Conservation (phyloP, 2,329 filamentous ascomycete genomes). For the Fusarium sp. region DNA sequence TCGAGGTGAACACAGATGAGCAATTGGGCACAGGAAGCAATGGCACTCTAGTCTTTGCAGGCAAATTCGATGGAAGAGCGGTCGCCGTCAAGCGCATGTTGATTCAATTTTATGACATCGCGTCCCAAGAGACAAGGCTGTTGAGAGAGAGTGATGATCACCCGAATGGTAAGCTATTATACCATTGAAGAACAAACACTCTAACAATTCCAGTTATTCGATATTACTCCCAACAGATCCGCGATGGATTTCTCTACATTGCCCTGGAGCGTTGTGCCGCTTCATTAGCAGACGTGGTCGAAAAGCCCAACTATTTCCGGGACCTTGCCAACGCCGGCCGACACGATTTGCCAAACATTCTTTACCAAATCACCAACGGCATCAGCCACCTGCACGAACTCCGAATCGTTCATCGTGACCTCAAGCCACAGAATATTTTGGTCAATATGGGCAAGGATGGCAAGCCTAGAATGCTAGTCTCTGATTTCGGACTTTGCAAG, state of each 20-base stretch:
- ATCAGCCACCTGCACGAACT: slow-evolving; percentile 89
- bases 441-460: slow-evolving; percentile 77
- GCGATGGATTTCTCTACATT: slow-evolving; percentile 93
- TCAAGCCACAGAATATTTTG: slow-evolving; percentile 97
- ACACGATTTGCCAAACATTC: slow-evolving; percentile 77
- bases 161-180: slow-evolving; percentile 70
- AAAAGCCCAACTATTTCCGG: slow-evolving; percentile 73
- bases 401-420: slow-evolving; percentile 94
- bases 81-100: slow-evolving; percentile 98
- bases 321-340: slow-evolving; percentile 77
- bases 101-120: slow-evolving; percentile 94
- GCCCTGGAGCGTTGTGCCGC: slow-evolving; percentile 93
- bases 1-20: slow-evolving; percentile 70
- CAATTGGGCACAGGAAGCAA: slow-evolving; percentile 85
- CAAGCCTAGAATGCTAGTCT: slow-evolving; percentile 87
- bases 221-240: slow-evolving; percentile 92
- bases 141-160: slow-evolving; percentile 95
- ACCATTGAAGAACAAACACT: too few species aligned
- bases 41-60: slow-evolving; percentile 94
- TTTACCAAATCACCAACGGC: slow-evolving; percentile 90
- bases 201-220: slow-evolving; percentile 75
- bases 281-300: slow-evolving; percentile 89
- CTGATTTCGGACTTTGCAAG: slow-evolving; percentile 97
- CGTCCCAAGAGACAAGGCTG: slow-evolving; percentile 90
- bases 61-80: slow-evolving; percentile 90